Evolutionary conservation across 352 stramenopile genomes (phyloP).

Genomic region (Plasmopara halstedii): DNA sequence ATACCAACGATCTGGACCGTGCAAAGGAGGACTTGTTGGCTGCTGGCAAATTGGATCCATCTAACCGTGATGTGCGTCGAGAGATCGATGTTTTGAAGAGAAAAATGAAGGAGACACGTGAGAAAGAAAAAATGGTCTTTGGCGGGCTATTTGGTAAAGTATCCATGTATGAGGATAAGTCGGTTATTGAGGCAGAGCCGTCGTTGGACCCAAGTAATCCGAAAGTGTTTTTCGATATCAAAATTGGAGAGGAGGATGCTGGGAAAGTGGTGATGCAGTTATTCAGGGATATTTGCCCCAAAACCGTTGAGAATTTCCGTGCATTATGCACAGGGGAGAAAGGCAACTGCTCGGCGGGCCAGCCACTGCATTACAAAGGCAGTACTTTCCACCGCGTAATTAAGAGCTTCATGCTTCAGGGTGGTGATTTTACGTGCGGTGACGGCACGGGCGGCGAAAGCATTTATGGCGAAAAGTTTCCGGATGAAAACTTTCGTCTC

Average conservation of each 20-base stretch:
- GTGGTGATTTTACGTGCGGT: constrained; percentile 93
- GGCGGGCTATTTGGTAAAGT: constrained; percentile 95
- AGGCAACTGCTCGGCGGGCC: constrained; percentile 71
- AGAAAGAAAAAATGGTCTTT: constrained; percentile 95
- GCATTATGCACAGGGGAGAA: constrained; percentile 97
- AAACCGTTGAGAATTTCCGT: constrained; percentile 98
- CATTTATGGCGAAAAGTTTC: constrained; percentile 92
- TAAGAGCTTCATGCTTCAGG: constrained; percentile 93
- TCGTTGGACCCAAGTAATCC: constrained; percentile 84
- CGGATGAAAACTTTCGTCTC: constrained; percentile 97
- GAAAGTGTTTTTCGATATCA: constrained; percentile 98
- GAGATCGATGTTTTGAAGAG: constrained; percentile 73
- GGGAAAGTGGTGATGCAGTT: constrained; percentile 95
- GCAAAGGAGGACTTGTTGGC: constrained; percentile 83
- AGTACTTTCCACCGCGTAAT: constrained; percentile 97
- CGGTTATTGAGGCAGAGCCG: constrained; percentile 48
- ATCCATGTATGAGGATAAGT: constrained; percentile 98
- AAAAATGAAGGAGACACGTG: constrained; percentile 86
- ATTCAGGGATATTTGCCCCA: constrained; percentile 92
- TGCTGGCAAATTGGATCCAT: constrained; percentile 70
- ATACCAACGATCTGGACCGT: constrained; percentile 79
- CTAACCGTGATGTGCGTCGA: constrained; percentile 77
- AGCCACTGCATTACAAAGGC: constrained; percentile 97
- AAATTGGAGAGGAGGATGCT: constrained; percentile 83
- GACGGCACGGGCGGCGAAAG: constrained; percentile 95